A percentile compares a stretch with the other conserved stretches of the same genome.
These are phyloP conservation scores for Myrica gale DNA, from an alignment of 306 rosid genomes.

Conservation along the genomic window DNA sequence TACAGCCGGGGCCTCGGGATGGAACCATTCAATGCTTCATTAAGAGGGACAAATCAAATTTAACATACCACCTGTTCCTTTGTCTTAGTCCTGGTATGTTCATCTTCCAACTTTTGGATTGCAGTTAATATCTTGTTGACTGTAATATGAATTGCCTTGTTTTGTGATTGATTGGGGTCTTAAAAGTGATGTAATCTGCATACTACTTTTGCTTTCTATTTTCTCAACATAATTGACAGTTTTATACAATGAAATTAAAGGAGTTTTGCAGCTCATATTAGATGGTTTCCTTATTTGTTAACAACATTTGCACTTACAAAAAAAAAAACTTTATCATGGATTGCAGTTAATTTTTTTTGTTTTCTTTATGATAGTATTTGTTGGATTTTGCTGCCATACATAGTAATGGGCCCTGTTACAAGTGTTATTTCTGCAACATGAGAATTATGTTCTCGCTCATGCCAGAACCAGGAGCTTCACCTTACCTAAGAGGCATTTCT, in stretches of 20 bases:
- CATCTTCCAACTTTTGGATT: constrained; percentile 18
- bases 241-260: background rate
- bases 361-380: background rate
- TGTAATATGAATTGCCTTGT: background rate
- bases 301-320: background rate
- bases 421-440: background rate
- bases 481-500: background rate
- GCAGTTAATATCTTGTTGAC: background rate
- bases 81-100: constrained; percentile 87
- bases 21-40: constrained; percentile 86
- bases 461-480: background rate
- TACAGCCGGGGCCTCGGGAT: constrained; percentile 85
- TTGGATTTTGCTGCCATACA: background rate
- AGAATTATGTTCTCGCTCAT: background rate
- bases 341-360: background rate
- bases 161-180: constrained; percentile 9
- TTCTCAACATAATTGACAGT: background rate
- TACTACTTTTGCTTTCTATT: background rate
- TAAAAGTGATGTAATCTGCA: background rate
- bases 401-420: background rate
- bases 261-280: background rate
- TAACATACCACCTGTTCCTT: constrained; percentile 81
- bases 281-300: background rate
- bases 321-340: background rate
- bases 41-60: constrained; percentile 86